Conservation (phyloP, 202 grass and related monocot genomes). For the Musa balbisiana region DNA sequence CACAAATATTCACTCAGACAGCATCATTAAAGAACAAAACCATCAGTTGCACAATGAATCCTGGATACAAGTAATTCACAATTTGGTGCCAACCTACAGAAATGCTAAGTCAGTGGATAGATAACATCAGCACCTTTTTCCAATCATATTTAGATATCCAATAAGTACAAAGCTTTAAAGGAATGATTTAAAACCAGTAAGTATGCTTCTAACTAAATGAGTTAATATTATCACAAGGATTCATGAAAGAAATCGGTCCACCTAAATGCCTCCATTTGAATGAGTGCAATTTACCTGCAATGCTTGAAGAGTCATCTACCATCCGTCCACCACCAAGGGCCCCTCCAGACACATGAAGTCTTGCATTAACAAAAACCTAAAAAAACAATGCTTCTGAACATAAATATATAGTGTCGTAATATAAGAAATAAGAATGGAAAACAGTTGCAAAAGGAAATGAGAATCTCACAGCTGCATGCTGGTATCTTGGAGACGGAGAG, state of each 20-base stretch:
- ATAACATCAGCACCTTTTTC: too few species aligned
- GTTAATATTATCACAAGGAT: not conserved
- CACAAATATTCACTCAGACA: too few species aligned
- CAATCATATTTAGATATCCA: too few species aligned
- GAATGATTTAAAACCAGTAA: too few species aligned
- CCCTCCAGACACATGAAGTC: conserved; percentile 98
- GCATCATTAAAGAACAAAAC: too few species aligned
- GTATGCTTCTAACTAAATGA: too few species aligned
- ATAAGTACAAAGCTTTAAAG: too few species aligned
- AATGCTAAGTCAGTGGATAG: too few species aligned
- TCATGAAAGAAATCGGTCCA: not conserved
- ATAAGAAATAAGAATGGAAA: not conserved
- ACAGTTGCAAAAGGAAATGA: not conserved
- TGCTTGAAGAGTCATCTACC: conserved; percentile 90
- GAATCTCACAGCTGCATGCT: conserved; percentile 79
- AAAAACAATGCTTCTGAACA: conserved; percentile 4
- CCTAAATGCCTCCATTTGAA: not conserved
- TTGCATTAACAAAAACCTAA: conserved; percentile 98
- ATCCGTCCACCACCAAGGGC: conserved; percentile 96
- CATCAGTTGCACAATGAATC: too few species aligned
- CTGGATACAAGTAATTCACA: too few species aligned
- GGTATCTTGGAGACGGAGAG: conserved; percentile 93
- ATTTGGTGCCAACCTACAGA: too few species aligned
- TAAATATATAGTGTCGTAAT: conserved; percentile 2
- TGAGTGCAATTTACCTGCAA: conserved; percentile 53